These are phyloP conservation scores for Aphanocladium album DNA, from an alignment of 2,329 filamentous ascomycete species.

Conservation along the genomic window DNA sequence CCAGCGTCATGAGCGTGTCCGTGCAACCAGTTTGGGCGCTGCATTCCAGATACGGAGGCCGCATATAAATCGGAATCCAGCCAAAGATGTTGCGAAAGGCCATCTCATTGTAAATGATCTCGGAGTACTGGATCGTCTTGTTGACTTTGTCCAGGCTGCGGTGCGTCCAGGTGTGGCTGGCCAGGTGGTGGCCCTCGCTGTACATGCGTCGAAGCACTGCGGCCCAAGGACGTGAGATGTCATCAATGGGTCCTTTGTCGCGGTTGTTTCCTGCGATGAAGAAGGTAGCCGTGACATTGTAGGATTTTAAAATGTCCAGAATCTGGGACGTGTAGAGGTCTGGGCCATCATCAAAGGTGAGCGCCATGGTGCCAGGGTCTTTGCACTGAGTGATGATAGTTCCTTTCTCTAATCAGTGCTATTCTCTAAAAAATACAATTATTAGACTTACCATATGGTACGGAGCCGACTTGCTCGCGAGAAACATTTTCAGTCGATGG, in stretches of 20 bases:
- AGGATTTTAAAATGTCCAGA: conserved; percentile 32
- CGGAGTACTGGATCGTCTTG: conserved; percentile 27
- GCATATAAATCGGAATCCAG: conserved; percentile 39
- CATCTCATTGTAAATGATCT: conserved; percentile 42
- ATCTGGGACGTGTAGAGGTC: conserved; percentile 36
- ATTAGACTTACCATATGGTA: conserved; percentile 32
- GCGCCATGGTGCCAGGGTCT: conserved; percentile 32
- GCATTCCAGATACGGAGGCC: conserved; percentile 42
- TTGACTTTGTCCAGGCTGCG: conserved; percentile 34
- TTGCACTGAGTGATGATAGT: conserved; percentile 32
- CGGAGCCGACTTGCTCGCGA: conserved; percentile 28
- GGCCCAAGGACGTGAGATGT: conserved; percentile 27
- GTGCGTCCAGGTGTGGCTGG: conserved; percentile 45
- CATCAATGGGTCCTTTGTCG: conserved; percentile 38
- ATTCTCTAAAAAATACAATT: neutral
- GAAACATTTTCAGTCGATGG: conserved; percentile 26
- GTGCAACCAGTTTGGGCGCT: conserved; percentile 34
- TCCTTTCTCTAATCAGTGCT: conserved; percentile 19
- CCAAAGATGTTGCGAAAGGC: conserved; percentile 38
- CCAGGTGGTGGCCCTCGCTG: conserved; percentile 40
- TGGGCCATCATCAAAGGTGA: conserved; percentile 46
- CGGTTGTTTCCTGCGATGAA: conserved; percentile 40
- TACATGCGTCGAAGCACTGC: conserved; percentile 37
- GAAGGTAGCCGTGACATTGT: conserved; percentile 33
- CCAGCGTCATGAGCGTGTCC: conserved; percentile 32